Base-by-base conservation (phyloP, 306 rosid genomes). In the Vigna radiata region DNA sequence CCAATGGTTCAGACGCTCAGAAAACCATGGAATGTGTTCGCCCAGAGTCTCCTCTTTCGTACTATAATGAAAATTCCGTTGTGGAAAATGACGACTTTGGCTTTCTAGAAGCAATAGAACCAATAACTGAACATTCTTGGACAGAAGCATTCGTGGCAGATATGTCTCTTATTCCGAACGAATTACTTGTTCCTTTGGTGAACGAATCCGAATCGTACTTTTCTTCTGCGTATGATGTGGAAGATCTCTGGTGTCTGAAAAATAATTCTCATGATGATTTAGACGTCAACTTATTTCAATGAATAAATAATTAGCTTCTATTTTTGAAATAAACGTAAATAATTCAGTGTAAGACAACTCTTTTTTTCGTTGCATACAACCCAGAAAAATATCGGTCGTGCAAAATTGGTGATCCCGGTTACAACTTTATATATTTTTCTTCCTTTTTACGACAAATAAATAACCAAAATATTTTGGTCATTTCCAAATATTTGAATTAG, bases 181-280 rank as follows among this genome's bases (percentile, higher is more conserved):
- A 74, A 11, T 21, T 71, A 8, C 70, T 74, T 21, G 14, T 48
- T 3, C 44, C 79, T 5, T 44, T 21, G 5, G 23, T 17, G 3
- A n/a, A 17, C 25, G 53, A 64, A 6, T 29, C 56, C 36, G 70
- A 66, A 14, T 48, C 23, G 2, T 11, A 36, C 52, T 15, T 67
- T 48, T n/a, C 16, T 67, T 43, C 76, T 0, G 4, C n/a, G 13
- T 59, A 25, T 6, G 65, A 68, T 5, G 7, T 4, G 3, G 77
- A 59, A 5, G 77, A 59, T 10, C 49, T 74, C 7, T 81, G 84
- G 84, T 7, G 25, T 49, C 39, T 7, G 11, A 47, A 2, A 6
- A 16, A 2, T 48, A 1, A 18, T 54, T 54, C 9, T 11, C 7
- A 43, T 16, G 44, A 43, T 16, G 44, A 62, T 33, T 62, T 7